A percentile compares a stretch with the other conserved stretches of the same genome.
Evolutionary conservation across 192 early-diverging fungal species (phyloP).

Genomic region (Powellomyces hirtus): DNA sequence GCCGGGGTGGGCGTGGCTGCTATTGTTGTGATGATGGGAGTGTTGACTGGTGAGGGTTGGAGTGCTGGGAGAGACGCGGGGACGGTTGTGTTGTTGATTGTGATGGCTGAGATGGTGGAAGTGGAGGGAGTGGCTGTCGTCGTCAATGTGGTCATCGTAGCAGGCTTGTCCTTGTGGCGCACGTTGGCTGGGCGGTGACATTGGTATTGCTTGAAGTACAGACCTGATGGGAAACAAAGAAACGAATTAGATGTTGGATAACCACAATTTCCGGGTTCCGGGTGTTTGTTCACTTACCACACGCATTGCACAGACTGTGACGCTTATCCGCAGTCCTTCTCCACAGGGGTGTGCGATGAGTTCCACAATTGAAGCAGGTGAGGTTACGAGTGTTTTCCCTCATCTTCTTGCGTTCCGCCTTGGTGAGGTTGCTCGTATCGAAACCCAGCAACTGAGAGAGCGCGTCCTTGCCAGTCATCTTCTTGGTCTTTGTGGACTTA

Average conservation of each 20-base stretch:
- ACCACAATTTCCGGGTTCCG: not conserved
- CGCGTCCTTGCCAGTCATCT: too few species aligned
- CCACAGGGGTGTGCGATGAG: conserved; percentile 77
- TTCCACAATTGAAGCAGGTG: conserved; percentile 73
- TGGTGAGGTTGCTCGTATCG: conserved; percentile 17
- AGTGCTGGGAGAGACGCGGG: too few species aligned
- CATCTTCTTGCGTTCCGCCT: conserved; percentile 41
- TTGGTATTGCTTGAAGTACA: conserved; percentile 51
- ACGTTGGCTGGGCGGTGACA: conserved; percentile 38
- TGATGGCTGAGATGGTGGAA: too few species aligned
- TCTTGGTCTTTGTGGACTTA: too few species aligned
- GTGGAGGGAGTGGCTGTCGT: too few species aligned
- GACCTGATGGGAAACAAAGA: conserved; percentile 25
- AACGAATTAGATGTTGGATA: not conserved
- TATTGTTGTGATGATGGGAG: too few species aligned
- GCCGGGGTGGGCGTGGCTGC: too few species aligned
- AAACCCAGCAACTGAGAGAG: too few species aligned
- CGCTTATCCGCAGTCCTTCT: conserved; percentile 68
- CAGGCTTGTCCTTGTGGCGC: too few species aligned
- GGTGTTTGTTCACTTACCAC: conserved; percentile 70
- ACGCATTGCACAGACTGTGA: conserved; percentile 85
- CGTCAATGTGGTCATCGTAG: too few species aligned
- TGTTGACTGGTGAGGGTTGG: too few species aligned
- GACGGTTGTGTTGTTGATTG: too few species aligned
- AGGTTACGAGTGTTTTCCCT: conserved; percentile 46